Evolutionary conservation across 805 yeast species (phyloP).

Genomic region (Metahyphopichia silvanorum): DNA sequence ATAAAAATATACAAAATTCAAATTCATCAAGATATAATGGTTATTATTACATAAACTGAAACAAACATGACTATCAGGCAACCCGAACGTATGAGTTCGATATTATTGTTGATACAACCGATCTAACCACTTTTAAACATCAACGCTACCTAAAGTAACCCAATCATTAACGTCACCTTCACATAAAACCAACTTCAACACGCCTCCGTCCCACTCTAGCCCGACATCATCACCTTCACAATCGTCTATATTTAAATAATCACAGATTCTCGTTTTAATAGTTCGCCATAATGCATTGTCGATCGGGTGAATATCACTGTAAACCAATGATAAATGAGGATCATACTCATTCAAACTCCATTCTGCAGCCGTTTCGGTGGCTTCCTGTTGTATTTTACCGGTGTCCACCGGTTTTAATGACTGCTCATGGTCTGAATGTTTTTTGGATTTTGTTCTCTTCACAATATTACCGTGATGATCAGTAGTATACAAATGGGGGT

Average conservation of each 20-base stretch:
- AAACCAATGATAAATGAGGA: conserved; percentile 73
- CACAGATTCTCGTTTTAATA: conserved; percentile 62
- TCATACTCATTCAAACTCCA: conserved; percentile 60
- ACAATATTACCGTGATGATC: conserved; percentile 29
- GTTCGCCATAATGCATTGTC: conserved; percentile 64
- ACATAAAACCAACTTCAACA: conserved; percentile 62
- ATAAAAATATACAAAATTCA: no score
- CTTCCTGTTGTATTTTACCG: conserved; percentile 30
- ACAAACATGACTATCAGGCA: no score
- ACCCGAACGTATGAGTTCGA: no score
- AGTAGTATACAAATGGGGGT: conserved; percentile 38
- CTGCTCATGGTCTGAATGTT: conserved; percentile 7
- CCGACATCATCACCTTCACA: conserved; percentile 35
- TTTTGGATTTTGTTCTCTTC: conserved; percentile 22
- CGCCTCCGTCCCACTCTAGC: conserved; percentile 67
- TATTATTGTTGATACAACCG: no score
- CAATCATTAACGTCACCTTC: conserved; percentile 72
- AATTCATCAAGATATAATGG: no score
- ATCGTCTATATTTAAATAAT: conserved; percentile 51
- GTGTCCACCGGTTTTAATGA: conserved; percentile 23
- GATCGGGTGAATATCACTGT: conserved; percentile 62
- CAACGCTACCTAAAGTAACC: conserved; percentile 58
- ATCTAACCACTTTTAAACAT: no score
- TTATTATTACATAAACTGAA: no score
- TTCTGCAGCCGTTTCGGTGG: conserved; percentile 45